Evolutionary conservation across 257 asterid species (phyloP).

Genomic region (Gentiana macrophylla): DNA sequence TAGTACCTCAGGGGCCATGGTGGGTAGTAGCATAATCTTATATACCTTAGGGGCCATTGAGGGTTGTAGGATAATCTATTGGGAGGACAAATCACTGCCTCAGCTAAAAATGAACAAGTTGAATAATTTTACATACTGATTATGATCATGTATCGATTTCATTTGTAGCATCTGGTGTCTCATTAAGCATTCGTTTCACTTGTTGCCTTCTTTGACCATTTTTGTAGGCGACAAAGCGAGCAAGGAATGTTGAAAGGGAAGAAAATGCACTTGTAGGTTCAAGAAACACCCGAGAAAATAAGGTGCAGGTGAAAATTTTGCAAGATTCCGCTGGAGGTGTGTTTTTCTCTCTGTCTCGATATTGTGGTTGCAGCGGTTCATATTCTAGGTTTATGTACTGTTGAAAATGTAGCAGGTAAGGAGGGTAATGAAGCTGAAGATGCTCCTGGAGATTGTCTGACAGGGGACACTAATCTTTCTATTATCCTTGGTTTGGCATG

Average conservation of each 20-base stretch:
- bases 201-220: conserved; percentile 2
- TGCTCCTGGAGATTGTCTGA: conserved; percentile 20
- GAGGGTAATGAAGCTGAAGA: conserved; percentile 26
- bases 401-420: conserved; percentile 27
- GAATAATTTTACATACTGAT: too few species aligned
- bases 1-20: too few species aligned
- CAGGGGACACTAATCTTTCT: conserved; percentile 24
- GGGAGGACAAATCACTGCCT: too few species aligned
- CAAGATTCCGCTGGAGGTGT: conserved; percentile 24
- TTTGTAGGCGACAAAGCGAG: conserved; percentile 40
- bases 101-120: too few species aligned
- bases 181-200: background rate
- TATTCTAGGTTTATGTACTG: conserved; percentile 6
- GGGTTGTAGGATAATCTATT: too few species aligned
- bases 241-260: conserved; percentile 18
- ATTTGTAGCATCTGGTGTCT: too few species aligned
- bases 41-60: too few species aligned
- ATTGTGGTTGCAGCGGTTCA: background rate
- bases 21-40: too few species aligned
- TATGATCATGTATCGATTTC: too few species aligned
- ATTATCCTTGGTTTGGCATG: conserved; percentile 58
- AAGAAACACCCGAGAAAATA: conserved; percentile 15
- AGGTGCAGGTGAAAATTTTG: conserved; percentile 16
- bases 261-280: conserved; percentile 11
- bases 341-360: background rate